Conservation (phyloP, 2,329 filamentous ascomycete genomes). For the Tolypocladium pustulatum region DNA sequence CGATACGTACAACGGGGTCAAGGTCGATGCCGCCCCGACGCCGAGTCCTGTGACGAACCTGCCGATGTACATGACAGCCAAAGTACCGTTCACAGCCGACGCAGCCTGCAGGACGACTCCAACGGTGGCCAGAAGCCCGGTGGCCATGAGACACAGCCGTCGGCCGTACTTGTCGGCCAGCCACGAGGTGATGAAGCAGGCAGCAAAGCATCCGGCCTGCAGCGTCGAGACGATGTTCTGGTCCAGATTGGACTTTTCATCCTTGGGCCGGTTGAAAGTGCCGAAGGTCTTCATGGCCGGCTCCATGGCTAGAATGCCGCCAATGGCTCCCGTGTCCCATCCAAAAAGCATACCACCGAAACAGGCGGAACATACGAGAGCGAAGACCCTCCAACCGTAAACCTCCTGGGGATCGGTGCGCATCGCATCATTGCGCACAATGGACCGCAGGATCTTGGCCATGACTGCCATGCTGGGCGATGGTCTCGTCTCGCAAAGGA, state of each 20-base stretch:
- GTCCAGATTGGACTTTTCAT: conserved; percentile 39
- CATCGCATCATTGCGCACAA: conserved; percentile 64
- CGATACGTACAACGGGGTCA: conserved; percentile 34
- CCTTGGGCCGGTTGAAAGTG: conserved; percentile 15
- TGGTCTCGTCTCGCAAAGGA: neutral
- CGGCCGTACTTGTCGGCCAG: conserved; percentile 46
- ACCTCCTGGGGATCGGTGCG: conserved; percentile 55
- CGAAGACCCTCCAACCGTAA: conserved; percentile 60
- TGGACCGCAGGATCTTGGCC: conserved; percentile 35
- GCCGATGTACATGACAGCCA: conserved; percentile 56
- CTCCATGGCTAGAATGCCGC: conserved; percentile 52
- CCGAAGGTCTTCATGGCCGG: conserved; percentile 39
- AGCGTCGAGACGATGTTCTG: conserved; percentile 62
- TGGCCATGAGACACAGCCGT: conserved; percentile 40
- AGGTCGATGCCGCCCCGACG: conserved; percentile 36
- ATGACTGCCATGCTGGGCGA: conserved; percentile 25
- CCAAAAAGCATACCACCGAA: conserved; percentile 51
- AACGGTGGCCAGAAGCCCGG: conserved; percentile 45
- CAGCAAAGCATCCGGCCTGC: conserved; percentile 58
- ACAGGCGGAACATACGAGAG: conserved; percentile 52
- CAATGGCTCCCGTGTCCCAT: conserved; percentile 53
- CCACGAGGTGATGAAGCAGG: conserved; percentile 46
- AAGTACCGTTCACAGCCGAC: conserved; percentile 39
- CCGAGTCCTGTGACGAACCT: conserved; percentile 42
- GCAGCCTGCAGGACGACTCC: conserved; percentile 56